Conservation (phyloP, 352 stramenopile species). For the Pythium volutum region DNA sequence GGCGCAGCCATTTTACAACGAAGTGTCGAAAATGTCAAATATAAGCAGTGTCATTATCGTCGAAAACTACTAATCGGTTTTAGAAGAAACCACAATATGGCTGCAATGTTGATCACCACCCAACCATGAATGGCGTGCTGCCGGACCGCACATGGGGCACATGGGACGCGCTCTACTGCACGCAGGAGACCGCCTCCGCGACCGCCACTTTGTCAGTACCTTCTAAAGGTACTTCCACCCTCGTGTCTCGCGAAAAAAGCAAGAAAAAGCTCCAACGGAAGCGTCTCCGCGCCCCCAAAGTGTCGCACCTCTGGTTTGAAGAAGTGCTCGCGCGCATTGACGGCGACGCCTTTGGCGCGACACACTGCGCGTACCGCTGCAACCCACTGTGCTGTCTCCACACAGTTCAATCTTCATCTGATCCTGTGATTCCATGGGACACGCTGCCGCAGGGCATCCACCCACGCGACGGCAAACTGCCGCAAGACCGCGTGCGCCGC, state of each 20-base stretch:
- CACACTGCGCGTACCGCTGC: constrained; percentile 42
- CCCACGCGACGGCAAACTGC: constrained; percentile 62
- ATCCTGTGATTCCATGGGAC: constrained; percentile 54
- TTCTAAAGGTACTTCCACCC: not conserved
- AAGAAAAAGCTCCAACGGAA: constrained; percentile 49
- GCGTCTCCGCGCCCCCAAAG: constrained; percentile 35
- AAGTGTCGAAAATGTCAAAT: constrained; percentile 13
- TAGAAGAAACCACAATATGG: constrained; percentile 7
- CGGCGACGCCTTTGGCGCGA: constrained; percentile 31
- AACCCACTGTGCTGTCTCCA: constrained; percentile 61
- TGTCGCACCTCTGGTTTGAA: constrained; percentile 72
- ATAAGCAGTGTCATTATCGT: no score
- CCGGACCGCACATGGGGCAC: constrained; percentile 70
- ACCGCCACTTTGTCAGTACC: not conserved
- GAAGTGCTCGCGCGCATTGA: constrained; percentile 63
- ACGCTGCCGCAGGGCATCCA: constrained; percentile 63
- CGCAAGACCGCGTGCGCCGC: constrained; percentile 47
- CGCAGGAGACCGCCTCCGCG: not conserved
- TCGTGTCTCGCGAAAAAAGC: constrained; percentile 32
- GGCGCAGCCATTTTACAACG: constrained; percentile 9
- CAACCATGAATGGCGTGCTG: constrained; percentile 76
- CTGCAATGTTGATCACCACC: constrained; percentile 1
- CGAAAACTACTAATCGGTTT: constrained; percentile 6
- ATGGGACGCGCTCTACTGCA: constrained; percentile 42
- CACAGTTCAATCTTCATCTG: not conserved